Evolutionary conservation across 106 monocot genomes (phyloP), one percentile per base, ranked within the genome.

Genomic region (Dendrobium chrysotoxum): DNA sequence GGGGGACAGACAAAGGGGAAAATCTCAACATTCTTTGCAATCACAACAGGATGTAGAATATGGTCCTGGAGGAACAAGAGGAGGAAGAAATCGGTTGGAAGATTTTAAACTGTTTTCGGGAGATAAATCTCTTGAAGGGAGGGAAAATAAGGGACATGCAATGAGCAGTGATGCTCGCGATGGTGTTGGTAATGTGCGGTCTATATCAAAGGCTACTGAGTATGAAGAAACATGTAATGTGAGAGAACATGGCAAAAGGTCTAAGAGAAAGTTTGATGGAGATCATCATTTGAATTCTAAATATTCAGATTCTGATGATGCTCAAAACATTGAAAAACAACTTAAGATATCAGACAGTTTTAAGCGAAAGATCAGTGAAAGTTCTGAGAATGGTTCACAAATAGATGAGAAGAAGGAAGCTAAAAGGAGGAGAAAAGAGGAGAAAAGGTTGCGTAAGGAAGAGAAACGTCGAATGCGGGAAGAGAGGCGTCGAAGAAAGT

Each of bases 391-490:
- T 84, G 86, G 85, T 80, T 98, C 94, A 21, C 53, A 77, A 64
- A 47, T 58, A 40, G 89, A 91, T 39, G 86, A 81, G 9, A 87
- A 79, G 81, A 90, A 90, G 75, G 87, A 86, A 50, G 83, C 77
- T 40, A 99, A 88, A 78, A 92, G 89, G 28, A 95, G 86, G 70
- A 91, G 81, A 81, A 94, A 90, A 83, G 92, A 93, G 4, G 90
- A 91, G 86, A 92, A 76, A 84, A 87, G 78, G 79, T 41, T 90
- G 68, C 86, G 88, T 25, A 93, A 90, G 82, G 99, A 95, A 75
- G 95, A 95, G 65, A 99, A 73, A 39, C 89, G 87, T 8, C 86
- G 78, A 57, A 92, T 83, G 76, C 91, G 87, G 78, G 99, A 93
- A 86, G 99, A 95, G 76, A 91, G 86, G 77, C 99, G 88, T 72